Base-by-base conservation (phyloP, 805 yeast species). In the Lachancea sp. region DNA sequence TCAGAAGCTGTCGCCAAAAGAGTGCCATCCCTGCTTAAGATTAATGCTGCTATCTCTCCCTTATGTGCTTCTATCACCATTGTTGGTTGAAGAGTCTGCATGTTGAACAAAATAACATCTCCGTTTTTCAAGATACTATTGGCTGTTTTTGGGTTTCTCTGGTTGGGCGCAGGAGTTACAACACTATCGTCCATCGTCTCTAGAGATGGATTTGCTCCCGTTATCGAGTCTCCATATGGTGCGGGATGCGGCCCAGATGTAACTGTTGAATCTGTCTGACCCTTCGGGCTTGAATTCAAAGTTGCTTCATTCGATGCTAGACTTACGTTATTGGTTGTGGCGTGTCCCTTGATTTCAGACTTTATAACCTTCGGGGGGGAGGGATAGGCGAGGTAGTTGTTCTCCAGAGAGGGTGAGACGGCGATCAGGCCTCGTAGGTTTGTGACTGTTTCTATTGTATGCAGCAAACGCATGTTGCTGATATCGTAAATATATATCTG, bases 21-120 rank as follows among this genome's bases (percentile, higher is more conserved):
- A 1, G 68, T 63, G 0, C 90, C 92, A 57, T 82, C 86, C 25
- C 64, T 65, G 18, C 85, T 79, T 19, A 83, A 58, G 2, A 80
- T 64, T 40, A 83, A 64, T 1, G 80, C 78, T 2, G 87, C 84
- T 29, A 83, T 57, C 4, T 77, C 70, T 0, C 84, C 74, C 52
- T 80, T 81, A 52, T 83, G 94, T 2, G 89, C 88, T 52, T 79
- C 84, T 20, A 83, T 74, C 1, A 81, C 80, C 40, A 79, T 75
- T 8, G 78, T 50, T 0, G 89, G 87, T 50, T 77, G 82, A 29
- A 80, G 57, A 8, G 77, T 68, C 17, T 70, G 61, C 7, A 82
- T 71, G 51, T 83, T 78, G 55, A 80, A 83, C 12, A 83, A 65
- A 2, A 82, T 77, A 2, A 81, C 83, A 46, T 80, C 83, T 0